phyloP scores from a whole-genome alignment of 352 stramenopile genomes.

The Pythium scleroteichum region DNA sequence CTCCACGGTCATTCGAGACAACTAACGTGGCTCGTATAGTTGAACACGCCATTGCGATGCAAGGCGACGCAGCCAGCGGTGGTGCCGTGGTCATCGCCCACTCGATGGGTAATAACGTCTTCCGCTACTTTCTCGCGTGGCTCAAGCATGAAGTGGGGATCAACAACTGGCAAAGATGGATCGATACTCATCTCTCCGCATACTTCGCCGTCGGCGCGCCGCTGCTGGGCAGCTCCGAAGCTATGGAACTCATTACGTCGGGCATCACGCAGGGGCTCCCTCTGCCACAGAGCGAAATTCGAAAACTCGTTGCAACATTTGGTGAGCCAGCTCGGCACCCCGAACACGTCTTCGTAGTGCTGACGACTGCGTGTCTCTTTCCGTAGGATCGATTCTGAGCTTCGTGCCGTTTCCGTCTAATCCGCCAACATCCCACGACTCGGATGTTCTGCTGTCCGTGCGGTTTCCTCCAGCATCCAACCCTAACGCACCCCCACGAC shows the following conservation, averaged over 20 bases:
- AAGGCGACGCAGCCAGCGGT: conserved; percentile 28
- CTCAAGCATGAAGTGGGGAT: conserved; percentile 71
- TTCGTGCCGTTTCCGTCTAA: conserved; percentile 70
- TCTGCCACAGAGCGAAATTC: conserved; percentile 64
- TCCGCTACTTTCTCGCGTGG: conserved; percentile 85
- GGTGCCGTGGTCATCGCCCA: conserved; percentile 77
- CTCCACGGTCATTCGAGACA: too few relatives aligned
- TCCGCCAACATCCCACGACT: conserved; percentile 47
- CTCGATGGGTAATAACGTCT: conserved; percentile 80
- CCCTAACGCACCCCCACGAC: neutral
- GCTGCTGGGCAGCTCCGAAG: conserved; percentile 67
- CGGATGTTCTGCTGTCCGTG: conserved; percentile 57
- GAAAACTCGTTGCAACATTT: conserved; percentile 71
- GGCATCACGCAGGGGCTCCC: conserved; percentile 66
- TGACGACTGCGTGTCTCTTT: neutral
- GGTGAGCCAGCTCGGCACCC: conserved; percentile 29
- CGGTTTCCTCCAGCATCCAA: conserved; percentile 29
- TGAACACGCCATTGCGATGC: conserved; percentile 55
- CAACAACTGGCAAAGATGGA: conserved; percentile 76
- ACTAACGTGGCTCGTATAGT: conserved; percentile 31
- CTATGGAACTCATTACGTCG: conserved; percentile 66
- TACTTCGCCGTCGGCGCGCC: conserved; percentile 79
- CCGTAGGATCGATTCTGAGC: conserved; percentile 60
- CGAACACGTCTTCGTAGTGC: neutral
- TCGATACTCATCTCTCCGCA: conserved; percentile 70